These are phyloP conservation scores for Myriosclerotinia scirpicola DNA, from an alignment of 2,329 filamentous ascomycete species.

Conservation along the genomic window DNA sequence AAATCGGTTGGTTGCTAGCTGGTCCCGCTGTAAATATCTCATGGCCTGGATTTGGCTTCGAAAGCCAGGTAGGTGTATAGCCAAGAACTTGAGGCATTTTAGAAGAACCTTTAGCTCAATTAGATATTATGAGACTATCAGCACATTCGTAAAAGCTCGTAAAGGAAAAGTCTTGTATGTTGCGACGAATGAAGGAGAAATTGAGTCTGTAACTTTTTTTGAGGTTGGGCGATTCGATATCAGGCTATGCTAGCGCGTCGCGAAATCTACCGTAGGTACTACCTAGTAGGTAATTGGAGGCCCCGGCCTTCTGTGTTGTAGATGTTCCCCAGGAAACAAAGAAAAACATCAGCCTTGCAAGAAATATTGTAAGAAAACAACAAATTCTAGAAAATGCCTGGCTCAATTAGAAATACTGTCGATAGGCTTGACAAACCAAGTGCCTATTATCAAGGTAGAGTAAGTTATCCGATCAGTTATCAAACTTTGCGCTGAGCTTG, in stretches of 20 bases:
- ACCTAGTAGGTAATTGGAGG: neutral
- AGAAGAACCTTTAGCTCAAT: slow-evolving; percentile 28
- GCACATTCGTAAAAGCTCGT: slow-evolving; percentile 20
- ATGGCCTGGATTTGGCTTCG: slow-evolving; percentile 72
- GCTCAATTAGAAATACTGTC: slow-evolving; percentile 64
- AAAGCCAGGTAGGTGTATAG: slow-evolving; percentile 86
- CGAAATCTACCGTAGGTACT: slow-evolving; percentile 12
- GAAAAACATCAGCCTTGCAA: slow-evolving; percentile 22
- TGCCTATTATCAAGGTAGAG: slow-evolving; percentile 85
- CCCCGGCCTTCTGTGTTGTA: slow-evolving; percentile 8
- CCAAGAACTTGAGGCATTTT: slow-evolving; percentile 82
- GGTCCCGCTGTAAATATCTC: slow-evolving; percentile 66
- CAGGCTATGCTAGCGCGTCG: slow-evolving; percentile 32
- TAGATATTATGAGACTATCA: slow-evolving; percentile 27
- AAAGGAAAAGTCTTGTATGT: slow-evolving; percentile 24
- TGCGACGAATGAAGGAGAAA: slow-evolving; percentile 21
- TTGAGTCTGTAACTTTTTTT: slow-evolving; percentile 28
- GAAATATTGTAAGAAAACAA: slow-evolving; percentile 14
- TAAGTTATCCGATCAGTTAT: slow-evolving; percentile 46
- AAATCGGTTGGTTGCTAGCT: slow-evolving; percentile 30
- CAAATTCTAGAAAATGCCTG: slow-evolving; percentile 35
- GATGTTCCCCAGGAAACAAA: slow-evolving; percentile 25
- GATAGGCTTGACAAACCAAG: slow-evolving; percentile 92
- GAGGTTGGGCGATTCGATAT: slow-evolving; percentile 22
- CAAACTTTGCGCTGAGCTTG: slow-evolving; percentile 25